Base-by-base conservation (phyloP, 306 rosid genomes). In the Pyrus pyrifolia region DNA sequence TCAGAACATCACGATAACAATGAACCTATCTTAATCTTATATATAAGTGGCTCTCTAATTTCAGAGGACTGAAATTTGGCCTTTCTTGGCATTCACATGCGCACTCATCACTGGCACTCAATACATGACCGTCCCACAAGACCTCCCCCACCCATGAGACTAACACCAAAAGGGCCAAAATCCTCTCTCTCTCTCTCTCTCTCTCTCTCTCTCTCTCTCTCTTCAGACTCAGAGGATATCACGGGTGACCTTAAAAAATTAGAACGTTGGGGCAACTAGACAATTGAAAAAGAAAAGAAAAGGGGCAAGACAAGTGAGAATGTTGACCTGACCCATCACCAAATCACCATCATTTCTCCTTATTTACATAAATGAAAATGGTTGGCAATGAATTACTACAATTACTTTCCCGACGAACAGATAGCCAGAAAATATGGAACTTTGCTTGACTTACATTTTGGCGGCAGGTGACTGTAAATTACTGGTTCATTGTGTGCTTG, bases 81-180 rank as follows among this genome's bases (percentile, higher is more conserved):
- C 57, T 60, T 62, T 70, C 71, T 58, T 69, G 51, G 62, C 27
- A 51, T 62, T 42, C 72, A 66, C 85, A 83, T 84, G 93, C 80
- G 86, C 79, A 18, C 77, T 74, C 78, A 74, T 27, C 30, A 42
- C 1, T 2, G 21, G 31, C 46, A 79, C 83, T 71, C 76, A 70
- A 83, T 11, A 25, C 78, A 72, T 73, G 82, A 81, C 89, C 88
- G 87, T 80, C 72, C 74, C 84, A 82, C 83, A 80, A 71, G 77
- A 81, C 38, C 33, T 35, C 62, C 82, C 75, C 82, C 75, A 73
- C 68, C 68, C 66, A 42, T 21, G 70, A 40, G 5, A 25, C 35
- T 11, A 49, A 22, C 70, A 40, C n/a, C 35, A 33, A n/a, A 46
- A 49, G 10, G 49, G 11, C 73, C 38, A 23, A n/a, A 33, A 30